A percentile compares a stretch with the other conserved stretches of the same genome.
These are phyloP conservation scores for Stemphylium lycopersici DNA, from an alignment of 2,329 filamentous ascomycete genomes.

Conservation along the genomic window DNA sequence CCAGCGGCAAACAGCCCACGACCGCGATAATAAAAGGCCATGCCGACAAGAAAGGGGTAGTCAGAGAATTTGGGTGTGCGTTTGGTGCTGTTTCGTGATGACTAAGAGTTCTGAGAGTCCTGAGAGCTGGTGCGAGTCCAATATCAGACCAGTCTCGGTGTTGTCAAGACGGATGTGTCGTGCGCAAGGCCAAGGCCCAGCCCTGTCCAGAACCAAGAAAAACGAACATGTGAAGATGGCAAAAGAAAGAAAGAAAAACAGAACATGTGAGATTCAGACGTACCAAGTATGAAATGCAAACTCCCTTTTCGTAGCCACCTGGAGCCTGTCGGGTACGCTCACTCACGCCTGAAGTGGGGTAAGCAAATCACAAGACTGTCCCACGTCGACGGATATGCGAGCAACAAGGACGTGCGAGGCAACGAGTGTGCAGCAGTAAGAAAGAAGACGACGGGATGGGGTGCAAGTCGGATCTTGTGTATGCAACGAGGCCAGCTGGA, in stretches of 20 bases:
- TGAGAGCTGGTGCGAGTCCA: too few species aligned
- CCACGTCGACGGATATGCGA: too few species aligned
- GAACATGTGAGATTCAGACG: slow-evolving; percentile 5
- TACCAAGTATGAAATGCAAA: slow-evolving; percentile 1
- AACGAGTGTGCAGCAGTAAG: neutral
- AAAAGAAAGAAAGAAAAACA: neutral
- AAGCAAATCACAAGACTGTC: neutral
- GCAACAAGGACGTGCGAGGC: too few species aligned
- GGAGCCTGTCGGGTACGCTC: neutral
- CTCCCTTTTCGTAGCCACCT: too few species aligned
- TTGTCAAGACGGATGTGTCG: neutral
- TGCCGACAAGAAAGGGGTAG: neutral
- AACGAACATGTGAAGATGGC: neutral
- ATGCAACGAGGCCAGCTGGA: slow-evolving; percentile 23
- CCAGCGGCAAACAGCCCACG: neutral
- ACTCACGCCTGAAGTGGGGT: slow-evolving; percentile 8
- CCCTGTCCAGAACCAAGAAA: neutral
- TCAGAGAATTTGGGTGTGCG: neutral
- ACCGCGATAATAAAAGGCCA: neutral
- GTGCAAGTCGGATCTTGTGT: slow-evolving; percentile 21
- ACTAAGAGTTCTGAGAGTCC: too few species aligned
- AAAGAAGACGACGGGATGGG: slow-evolving; percentile 21
- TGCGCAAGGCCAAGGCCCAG: neutral
- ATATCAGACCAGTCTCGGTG: too few species aligned
- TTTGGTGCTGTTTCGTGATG: too few species aligned